phyloP scores from a whole-genome alignment of 768 basidiomycete species.

The Collybiopsis confluens region DNA sequence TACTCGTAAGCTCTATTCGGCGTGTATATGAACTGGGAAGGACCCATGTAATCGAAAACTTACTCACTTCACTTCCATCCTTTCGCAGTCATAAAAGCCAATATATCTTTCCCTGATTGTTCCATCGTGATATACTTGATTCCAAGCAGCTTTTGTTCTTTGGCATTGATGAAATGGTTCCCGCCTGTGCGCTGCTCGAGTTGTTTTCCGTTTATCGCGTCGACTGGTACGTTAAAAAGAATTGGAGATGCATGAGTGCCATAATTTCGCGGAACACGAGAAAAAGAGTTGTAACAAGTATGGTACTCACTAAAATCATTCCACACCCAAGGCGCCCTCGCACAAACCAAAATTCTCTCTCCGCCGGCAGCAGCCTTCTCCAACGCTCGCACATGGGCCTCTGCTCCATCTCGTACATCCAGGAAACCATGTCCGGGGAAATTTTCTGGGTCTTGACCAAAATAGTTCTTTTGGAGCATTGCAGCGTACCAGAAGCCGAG shows the following conservation, averaged over 20 bases:
- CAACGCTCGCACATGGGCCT: conserved; percentile 42
- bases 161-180: not conserved
- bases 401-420: conserved; percentile 41
- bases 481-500: not conserved
- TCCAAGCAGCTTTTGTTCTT: not conserved
- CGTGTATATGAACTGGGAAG: no score
- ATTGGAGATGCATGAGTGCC: no score
- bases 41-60: no score
- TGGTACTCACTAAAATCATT: not conserved
- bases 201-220: not conserved
- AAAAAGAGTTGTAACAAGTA: not conserved
- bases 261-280: not conserved
- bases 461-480: not conserved
- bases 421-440: conserved; percentile 20
- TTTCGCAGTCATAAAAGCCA: not conserved
- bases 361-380: conserved; percentile 37
- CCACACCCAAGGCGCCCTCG: conserved; percentile 14
- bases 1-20: no score
- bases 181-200: not conserved
- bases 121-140: not conserved
- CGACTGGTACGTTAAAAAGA: not conserved
- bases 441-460: not conserved
- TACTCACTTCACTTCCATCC: conserved; percentile 2
- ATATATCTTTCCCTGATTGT: not conserved
- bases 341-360: conserved; percentile 39